These are phyloP conservation scores for Debaryomyces robertsiae DNA, from an alignment of 1,139 yeast species.

Conservation along the genomic window DNA sequence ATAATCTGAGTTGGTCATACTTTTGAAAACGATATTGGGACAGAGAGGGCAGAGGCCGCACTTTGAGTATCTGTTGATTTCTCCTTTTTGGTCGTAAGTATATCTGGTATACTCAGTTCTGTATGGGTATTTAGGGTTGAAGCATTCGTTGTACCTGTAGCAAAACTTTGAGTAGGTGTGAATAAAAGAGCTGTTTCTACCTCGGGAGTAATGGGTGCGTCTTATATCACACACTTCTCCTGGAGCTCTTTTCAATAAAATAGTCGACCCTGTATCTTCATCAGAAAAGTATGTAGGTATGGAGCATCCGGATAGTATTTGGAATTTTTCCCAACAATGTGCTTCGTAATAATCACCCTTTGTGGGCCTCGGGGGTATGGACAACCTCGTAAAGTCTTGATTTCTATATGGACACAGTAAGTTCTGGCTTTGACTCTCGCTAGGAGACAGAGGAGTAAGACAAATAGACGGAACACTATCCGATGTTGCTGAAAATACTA, in stretches of 20 bases:
- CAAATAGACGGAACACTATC: background rate
- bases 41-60: conserved; percentile 7
- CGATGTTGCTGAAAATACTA: too few relatives aligned
- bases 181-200: conserved; percentile 1
- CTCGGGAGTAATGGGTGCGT: conserved; percentile 2
- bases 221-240: conserved; percentile 3
- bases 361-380: conserved; percentile 1
- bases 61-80: conserved; percentile 3
- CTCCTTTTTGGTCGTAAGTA: conserved; percentile 1
- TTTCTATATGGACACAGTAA: background rate
- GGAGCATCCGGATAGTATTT: background rate
- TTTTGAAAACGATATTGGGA: conserved; percentile 6
- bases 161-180: conserved; percentile 2
- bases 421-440: background rate
- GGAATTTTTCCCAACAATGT: background rate
- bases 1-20: background rate
- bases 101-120: conserved; percentile 5
- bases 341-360: conserved; percentile 4
- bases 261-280: background rate
- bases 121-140: background rate
- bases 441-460: background rate
- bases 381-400: background rate
- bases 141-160: conserved; percentile 5
- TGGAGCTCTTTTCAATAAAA: background rate
- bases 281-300: background rate